These are phyloP conservation scores for Scheffersomyces amazonensis DNA, from an alignment of 805 yeast genomes.

Conservation along the genomic window DNA sequence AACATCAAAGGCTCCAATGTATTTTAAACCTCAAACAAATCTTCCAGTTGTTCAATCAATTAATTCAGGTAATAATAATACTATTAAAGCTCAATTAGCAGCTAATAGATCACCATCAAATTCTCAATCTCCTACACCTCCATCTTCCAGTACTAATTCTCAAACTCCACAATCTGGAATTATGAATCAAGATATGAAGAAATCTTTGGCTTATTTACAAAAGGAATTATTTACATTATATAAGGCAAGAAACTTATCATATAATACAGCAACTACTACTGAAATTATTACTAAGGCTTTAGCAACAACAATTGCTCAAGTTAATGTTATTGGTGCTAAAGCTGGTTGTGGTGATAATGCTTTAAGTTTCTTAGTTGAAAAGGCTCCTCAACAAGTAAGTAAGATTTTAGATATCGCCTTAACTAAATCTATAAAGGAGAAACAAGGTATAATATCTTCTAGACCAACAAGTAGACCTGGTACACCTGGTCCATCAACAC, in stretches of 20 bases:
- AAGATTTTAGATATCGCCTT: constrained; percentile 77
- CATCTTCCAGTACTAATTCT: constrained; percentile 10
- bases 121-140: constrained; percentile 15
- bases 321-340: constrained; percentile 81
- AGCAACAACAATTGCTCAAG: constrained; percentile 91
- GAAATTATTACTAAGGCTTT: constrained; percentile 84
- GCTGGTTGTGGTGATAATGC: constrained; percentile 81
- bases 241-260: constrained; percentile 65
- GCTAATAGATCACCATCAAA: constrained; percentile 37
- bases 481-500: constrained; percentile 16
- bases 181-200: constrained; percentile 59
- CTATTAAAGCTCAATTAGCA: constrained; percentile 46
- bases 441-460: constrained; percentile 22
- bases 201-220: constrained; percentile 79
- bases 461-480: constrained; percentile 18
- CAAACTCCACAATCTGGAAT: constrained; percentile 4
- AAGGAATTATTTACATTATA: constrained; percentile 81
- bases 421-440: constrained; percentile 65
- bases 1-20: constrained; percentile 28
- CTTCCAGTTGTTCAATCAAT: constrained; percentile 8
- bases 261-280: constrained; percentile 79
- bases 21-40: constrained; percentile 25
- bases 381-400: constrained; percentile 77
- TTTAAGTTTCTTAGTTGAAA: constrained; percentile 70
- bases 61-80: constrained; percentile 9